phyloP scores from a whole-genome alignment of 768 basidiomycete species.

The Brasilioporus rufonigricans region DNA sequence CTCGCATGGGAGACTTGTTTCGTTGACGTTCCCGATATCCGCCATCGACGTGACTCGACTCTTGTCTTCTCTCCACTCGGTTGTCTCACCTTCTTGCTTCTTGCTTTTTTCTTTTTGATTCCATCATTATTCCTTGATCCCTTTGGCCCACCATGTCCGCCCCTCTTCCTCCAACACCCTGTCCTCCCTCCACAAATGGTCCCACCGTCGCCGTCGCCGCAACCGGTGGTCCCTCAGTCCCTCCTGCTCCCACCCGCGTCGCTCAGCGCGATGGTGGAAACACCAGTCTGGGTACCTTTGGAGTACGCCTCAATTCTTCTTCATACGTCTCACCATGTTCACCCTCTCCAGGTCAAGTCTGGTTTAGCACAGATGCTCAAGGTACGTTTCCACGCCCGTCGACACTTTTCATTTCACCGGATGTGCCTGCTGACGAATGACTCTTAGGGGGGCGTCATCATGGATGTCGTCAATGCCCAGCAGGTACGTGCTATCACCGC shows the following conservation, averaged over 20 bases:
- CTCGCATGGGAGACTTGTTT: not conserved
- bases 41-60: not conserved
- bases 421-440: not conserved
- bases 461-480: constrained; percentile 90
- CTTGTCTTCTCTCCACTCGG: not conserved
- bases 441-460: constrained; percentile 78
- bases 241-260: constrained; percentile 50
- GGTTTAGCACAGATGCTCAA: constrained; percentile 98
- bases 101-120: not conserved
- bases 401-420: not conserved
- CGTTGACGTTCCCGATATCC: constrained; percentile 2
- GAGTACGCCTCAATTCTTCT: constrained; percentile 39
- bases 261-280: constrained; percentile 48
- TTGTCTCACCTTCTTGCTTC: too few relatives aligned
- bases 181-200: constrained; percentile 3
- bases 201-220: not conserved
- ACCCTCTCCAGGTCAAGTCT: constrained; percentile 70
- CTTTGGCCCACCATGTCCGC: constrained; percentile 10
- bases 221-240: not conserved
- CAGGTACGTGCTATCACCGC: constrained; percentile 35
- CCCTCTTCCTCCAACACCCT: constrained; percentile 3
- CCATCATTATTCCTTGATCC: not conserved
- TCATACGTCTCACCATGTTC: not conserved
- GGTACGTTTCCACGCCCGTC: constrained; percentile 37
- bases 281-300: constrained; percentile 69